Evolutionary conservation across 805 yeast species (phyloP).

Genomic region (Myxozyma nipponensis): DNA sequence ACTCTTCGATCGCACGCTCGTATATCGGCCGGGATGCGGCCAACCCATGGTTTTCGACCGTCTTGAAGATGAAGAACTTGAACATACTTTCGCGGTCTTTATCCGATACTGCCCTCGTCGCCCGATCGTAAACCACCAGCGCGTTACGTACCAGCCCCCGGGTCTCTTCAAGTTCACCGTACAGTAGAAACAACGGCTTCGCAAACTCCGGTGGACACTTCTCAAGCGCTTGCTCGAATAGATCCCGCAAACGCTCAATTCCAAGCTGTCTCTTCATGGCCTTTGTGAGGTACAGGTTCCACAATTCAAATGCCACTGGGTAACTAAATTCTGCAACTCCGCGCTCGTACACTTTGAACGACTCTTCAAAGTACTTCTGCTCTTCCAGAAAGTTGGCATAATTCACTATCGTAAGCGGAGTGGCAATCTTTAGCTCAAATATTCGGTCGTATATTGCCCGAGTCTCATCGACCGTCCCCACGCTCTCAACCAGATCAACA

Average conservation of each 20-base stretch:
- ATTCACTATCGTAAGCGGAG: constrained; percentile 61
- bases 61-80: constrained; percentile 44
- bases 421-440: constrained; percentile 59
- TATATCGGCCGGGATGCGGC: constrained; percentile 48
- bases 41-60: constrained; percentile 42
- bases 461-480: constrained; percentile 39
- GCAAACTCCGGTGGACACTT: constrained; percentile 49
- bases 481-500: constrained; percentile 61
- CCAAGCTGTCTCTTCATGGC: constrained; percentile 41
- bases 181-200: constrained; percentile 50
- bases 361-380: constrained; percentile 45
- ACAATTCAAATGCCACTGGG: constrained; percentile 63
- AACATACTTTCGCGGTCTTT: constrained; percentile 42
- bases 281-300: constrained; percentile 63
- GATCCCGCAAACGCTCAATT: constrained; percentile 59
- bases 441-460: constrained; percentile 50
- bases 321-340: constrained; percentile 61
- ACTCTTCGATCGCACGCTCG: constrained; percentile 48
- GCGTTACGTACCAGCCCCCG: constrained; percentile 52
- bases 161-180: constrained; percentile 59
- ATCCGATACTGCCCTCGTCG: constrained; percentile 36
- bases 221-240: constrained; percentile 65
- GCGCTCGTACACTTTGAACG: constrained; percentile 61
- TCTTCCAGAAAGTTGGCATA: constrained; percentile 60
- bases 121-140: constrained; percentile 46